These are phyloP conservation scores for Capsicum chinense DNA, from an alignment of 257 asterid species.

Conservation along the genomic window DNA sequence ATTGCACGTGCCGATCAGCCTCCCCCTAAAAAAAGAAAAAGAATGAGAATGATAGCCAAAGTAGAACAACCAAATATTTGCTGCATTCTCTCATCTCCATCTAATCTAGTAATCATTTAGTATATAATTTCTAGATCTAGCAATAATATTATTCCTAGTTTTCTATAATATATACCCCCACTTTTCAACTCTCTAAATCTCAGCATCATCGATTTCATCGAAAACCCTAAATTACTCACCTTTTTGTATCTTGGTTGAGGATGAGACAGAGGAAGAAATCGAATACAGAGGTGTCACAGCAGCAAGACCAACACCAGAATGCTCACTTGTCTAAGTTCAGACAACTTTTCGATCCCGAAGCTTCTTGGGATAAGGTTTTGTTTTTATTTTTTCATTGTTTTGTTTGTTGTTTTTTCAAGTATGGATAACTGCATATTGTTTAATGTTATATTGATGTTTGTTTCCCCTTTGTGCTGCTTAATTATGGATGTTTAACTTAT, in stretches of 20 bases:
- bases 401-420: background rate
- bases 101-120: background rate
- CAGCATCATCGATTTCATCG: conserved; percentile 15
- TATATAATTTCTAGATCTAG: background rate
- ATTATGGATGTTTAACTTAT: background rate
- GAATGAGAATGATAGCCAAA: background rate
- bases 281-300: conserved; percentile 56
- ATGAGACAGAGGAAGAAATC: conserved; percentile 87
- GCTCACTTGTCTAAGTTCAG: conserved; percentile 79
- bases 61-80: background rate
- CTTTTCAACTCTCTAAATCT: background rate
- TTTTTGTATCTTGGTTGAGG: conserved; percentile 22
- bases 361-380: conserved; percentile 80
- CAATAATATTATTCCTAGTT: background rate
- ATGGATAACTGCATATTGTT: background rate
- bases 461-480: background rate
- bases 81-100: background rate
- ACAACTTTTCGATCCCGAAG: conserved; percentile 72
- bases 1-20: background rate
- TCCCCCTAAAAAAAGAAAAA: background rate
- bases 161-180: background rate
- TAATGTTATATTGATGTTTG: background rate
- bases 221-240: conserved; percentile 28
- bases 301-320: conserved; percentile 61
- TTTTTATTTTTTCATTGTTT: background rate